A percentile compares a stretch with the other conserved stretches of the same genome.
These are phyloP conservation scores for Alternaria sp. DNA, from an alignment of 2,329 filamentous ascomycete species.

Conservation along the genomic window DNA sequence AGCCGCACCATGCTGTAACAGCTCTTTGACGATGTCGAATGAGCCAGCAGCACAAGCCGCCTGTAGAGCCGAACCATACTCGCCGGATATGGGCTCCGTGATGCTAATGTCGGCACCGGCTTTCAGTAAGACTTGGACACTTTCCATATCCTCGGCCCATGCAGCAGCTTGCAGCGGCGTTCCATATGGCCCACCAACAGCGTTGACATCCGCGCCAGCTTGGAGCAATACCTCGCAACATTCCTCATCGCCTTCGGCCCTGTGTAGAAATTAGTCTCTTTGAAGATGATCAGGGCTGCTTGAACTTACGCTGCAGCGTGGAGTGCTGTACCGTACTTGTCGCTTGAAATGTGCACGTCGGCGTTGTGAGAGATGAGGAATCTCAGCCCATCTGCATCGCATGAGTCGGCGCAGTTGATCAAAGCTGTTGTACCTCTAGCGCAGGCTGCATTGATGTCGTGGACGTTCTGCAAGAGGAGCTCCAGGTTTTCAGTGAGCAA, in stretches of 20 bases:
- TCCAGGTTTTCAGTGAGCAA: slow-evolving; percentile 21
- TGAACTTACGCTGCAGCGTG: slow-evolving; percentile 25
- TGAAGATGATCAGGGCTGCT: not conserved
- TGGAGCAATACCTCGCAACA: slow-evolving; percentile 24
- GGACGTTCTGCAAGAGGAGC: slow-evolving; percentile 21
- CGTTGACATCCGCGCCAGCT: slow-evolving; percentile 25
- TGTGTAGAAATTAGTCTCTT: slow-evolving; percentile 3
- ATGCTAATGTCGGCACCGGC: slow-evolving; percentile 22
- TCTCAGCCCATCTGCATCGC: slow-evolving; percentile 20
- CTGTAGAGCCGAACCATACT: slow-evolving; percentile 29
- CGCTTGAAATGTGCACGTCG: slow-evolving; percentile 20
- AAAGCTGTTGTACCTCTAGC: slow-evolving; percentile 28
- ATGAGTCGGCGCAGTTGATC: slow-evolving; percentile 23
- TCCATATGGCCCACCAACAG: slow-evolving; percentile 22
- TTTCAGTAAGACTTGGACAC: slow-evolving; percentile 16
- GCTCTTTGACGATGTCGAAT: slow-evolving; percentile 13
- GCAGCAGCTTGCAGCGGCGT: slow-evolving; percentile 27
- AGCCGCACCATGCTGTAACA: slow-evolving; percentile 23
- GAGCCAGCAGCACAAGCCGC: slow-evolving; percentile 24
- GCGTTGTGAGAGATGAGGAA: slow-evolving; percentile 22
- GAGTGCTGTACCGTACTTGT: slow-evolving; percentile 27
- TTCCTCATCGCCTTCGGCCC: slow-evolving; percentile 18
- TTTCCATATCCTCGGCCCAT: slow-evolving; percentile 17
- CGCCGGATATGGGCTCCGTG: slow-evolving; percentile 15
- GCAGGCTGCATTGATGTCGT: slow-evolving; percentile 26